phyloP scores from a whole-genome alignment of 1,284 basidiomycete genomes.

The Naganishia liquefaciens region DNA sequence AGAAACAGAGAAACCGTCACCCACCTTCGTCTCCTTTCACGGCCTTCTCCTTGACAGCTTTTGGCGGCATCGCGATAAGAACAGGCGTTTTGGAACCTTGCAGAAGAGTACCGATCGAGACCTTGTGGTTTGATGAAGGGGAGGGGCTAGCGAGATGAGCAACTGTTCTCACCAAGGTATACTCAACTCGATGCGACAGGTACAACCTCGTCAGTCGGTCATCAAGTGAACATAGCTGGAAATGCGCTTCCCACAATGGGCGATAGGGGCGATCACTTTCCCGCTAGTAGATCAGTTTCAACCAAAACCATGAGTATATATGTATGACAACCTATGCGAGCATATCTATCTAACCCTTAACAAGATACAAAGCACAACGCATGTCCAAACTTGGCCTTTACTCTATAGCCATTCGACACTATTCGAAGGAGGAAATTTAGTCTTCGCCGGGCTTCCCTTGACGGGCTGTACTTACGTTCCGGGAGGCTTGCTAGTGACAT shows the following conservation, averaged over 20 bases:
- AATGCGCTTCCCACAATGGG: too few relatives aligned
- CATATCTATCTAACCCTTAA: slow-evolving; percentile 22
- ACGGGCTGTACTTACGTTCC: slow-evolving; percentile 59
- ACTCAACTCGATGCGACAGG: too few relatives aligned
- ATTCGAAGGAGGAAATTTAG: slow-evolving; percentile 8
- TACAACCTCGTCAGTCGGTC: too few relatives aligned
- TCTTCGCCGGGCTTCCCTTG: background rate
- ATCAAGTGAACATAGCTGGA: too few relatives aligned
- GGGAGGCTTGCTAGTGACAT: slow-evolving; percentile 97
- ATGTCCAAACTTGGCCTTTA: background rate
- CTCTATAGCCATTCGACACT: slow-evolving; percentile 50
- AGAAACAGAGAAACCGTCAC: slow-evolving; percentile 20
- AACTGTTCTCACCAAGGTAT: too few relatives aligned
- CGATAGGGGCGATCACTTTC: slow-evolving; percentile 12
- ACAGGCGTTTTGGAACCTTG: background rate
- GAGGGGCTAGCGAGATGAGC: too few relatives aligned
- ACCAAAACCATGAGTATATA: slow-evolving; percentile 10
- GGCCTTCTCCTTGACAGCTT: slow-evolving; percentile 67
- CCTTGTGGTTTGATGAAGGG: too few relatives aligned
- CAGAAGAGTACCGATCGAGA: background rate
- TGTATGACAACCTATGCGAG: slow-evolving; percentile 13
- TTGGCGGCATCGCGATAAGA: slow-evolving; percentile 47
- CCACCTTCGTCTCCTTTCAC: slow-evolving; percentile 53
- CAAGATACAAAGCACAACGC: slow-evolving; percentile 16
- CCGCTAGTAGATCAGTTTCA: too few relatives aligned